Base-by-base conservation (phyloP, 2,329 filamentous ascomycete genomes). In the Alternaria sp. region DNA sequence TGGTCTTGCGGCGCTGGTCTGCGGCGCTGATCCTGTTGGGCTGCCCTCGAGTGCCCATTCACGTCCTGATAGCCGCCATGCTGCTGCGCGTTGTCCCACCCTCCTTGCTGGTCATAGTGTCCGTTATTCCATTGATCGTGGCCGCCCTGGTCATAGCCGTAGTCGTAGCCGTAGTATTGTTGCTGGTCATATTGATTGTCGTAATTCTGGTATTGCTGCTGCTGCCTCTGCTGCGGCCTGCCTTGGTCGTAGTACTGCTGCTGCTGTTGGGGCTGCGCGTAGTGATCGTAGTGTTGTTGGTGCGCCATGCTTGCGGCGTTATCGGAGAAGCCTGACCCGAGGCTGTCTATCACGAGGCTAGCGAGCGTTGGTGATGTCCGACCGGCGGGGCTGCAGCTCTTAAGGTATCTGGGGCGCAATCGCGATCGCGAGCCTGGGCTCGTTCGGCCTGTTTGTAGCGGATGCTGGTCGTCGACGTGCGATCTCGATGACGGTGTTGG, bases 231-330 rank as follows among this genome's bases (percentile, higher is more conserved):
- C 21, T 59, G 62, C 12, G 62, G 51, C 15, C 59, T 52, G 23
- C 54, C 58, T 47, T 78, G 74, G 47, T 77, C 66, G 62, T 78
- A 73, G 62, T 79, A 76, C 36, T 77, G 76, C 50, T 75, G 73
- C 59, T 72, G 78, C 60, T 75, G 72, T 57, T 72, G 78, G 60
- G 73, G 70, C 60, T 77, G 78, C 53, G 76, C 68, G 63, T 79
- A 79, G 28, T 73, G 67, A 59, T 73, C 70, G 66, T 79, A 70
- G 55, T 77, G 76, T 66, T 81, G 77, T 65, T 80, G 79, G 69
- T 82, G 80, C 23, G 80, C 80, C 80, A 82, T 82, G 61, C 62
- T 64, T 69, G 67, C 62, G 54, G 58, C 59, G 55, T 63, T 67
- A 65, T 66, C 62, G 66, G 63, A 43, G 54, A 40, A 59, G 65